Evolutionary conservation across 1,284 basidiomycete species (phyloP).

Genomic region (Athelia sp.): DNA sequence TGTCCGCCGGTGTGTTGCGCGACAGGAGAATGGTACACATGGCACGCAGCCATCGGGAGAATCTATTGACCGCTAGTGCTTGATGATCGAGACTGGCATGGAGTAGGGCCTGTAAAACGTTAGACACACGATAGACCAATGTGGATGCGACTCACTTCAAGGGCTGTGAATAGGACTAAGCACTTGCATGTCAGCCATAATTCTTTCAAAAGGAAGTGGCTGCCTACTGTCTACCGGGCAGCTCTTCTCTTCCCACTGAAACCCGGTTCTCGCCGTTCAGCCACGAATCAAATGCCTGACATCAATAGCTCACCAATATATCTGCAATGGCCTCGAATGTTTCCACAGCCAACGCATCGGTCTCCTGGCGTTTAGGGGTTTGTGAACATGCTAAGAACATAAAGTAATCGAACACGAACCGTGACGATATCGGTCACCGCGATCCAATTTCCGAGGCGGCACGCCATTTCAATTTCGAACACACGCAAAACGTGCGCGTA

Average conservation of each 20-base stretch:
- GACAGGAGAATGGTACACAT: slow-evolving; percentile 75
- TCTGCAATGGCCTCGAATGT: slow-evolving; percentile 76
- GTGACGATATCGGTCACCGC: slow-evolving; percentile 47
- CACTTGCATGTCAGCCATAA: slow-evolving; percentile 9
- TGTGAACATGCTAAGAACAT: slow-evolving; percentile 11
- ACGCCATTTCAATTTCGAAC: slow-evolving; percentile 66
- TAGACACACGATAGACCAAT: slow-evolving; percentile 3
- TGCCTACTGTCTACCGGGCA: slow-evolving; percentile 67
- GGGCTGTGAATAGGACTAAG: slow-evolving; percentile 60
- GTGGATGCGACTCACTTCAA: slow-evolving; percentile 51
- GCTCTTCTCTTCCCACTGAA: slow-evolving; percentile 67
- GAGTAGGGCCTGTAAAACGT: slow-evolving; percentile 56
- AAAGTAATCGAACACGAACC: slow-evolving; percentile 31
- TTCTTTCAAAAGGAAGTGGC: slow-evolving; percentile 3
- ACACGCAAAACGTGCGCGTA: slow-evolving; percentile 61
- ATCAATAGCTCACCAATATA: slow-evolving; percentile 48
- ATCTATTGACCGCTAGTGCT: slow-evolving; percentile 67
- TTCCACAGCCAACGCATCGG: slow-evolving; percentile 43
- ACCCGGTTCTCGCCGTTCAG: slow-evolving; percentile 2
- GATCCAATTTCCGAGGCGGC: slow-evolving; percentile 60
- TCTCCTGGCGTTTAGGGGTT: slow-evolving; percentile 39
- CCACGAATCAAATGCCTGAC: neutral
- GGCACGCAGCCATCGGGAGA: slow-evolving; percentile 78
- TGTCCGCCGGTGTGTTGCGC: slow-evolving; percentile 57
- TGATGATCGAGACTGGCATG: slow-evolving; percentile 61